Percentiles rank a stretch among this genome's conserved stretches.
Evolutionary conservation across 1,284 basidiomycete species (phyloP).

Genomic region (Apiotrichum brassicae): DNA sequence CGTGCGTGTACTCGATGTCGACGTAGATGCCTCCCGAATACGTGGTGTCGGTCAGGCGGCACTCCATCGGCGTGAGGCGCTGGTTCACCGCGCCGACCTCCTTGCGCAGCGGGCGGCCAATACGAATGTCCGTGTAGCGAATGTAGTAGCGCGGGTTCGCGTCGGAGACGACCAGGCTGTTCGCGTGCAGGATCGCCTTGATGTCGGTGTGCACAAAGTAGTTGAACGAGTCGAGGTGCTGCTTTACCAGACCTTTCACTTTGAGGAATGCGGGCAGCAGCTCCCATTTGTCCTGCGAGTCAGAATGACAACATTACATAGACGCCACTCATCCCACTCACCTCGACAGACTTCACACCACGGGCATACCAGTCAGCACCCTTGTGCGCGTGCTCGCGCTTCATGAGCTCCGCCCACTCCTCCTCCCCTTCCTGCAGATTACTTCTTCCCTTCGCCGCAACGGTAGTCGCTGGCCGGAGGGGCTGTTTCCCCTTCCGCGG

Average conservation of each 20-base stretch:
- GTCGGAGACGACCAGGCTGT: conserved; percentile 88
- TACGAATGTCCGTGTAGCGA: conserved; percentile 91
- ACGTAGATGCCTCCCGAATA: conserved; percentile 93
- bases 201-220: conserved; percentile 97
- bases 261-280: conserved; percentile 89
- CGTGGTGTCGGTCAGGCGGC: conserved; percentile 89
- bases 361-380: conserved; percentile 44
- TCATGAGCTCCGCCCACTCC: conserved; percentile 45
- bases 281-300: conserved; percentile 87
- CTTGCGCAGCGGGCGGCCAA: conserved; percentile 82
- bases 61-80: conserved; percentile 94
- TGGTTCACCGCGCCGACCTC: conserved; percentile 59
- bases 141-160: conserved; percentile 97
- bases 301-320: background rate
- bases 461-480: conserved; percentile 9
- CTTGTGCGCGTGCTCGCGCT: conserved; percentile 30
- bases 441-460: background rate
- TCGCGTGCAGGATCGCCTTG: conserved; percentile 91
- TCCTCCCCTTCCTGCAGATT: conserved; percentile 31
- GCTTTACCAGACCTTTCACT: conserved; percentile 97
- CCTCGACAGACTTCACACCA: conserved; percentile 52
- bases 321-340: conserved; percentile 20
- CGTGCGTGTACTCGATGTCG: conserved; percentile 91
- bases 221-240: conserved; percentile 99
- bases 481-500: conserved; percentile 26